phyloP scores from a whole-genome alignment of 768 basidiomycete genomes.

The Lentinula boryana region DNA sequence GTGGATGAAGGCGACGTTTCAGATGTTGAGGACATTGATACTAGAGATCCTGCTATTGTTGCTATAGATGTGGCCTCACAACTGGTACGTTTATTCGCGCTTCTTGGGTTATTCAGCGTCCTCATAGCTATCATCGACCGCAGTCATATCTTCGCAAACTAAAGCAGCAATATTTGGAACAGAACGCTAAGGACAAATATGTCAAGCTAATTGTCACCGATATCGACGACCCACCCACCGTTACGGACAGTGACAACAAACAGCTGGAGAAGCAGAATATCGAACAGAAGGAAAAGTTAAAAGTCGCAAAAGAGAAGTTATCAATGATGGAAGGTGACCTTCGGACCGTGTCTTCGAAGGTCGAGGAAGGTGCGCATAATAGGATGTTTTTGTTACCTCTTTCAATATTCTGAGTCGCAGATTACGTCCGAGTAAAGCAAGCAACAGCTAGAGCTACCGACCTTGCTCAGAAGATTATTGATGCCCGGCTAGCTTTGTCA shows the following conservation, averaged over 20 bases:
- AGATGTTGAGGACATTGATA: constrained; percentile 27
- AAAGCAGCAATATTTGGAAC: constrained; percentile 86
- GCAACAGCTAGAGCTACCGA: constrained; percentile 47
- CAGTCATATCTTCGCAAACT: constrained; percentile 74
- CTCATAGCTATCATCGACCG: constrained; percentile 17
- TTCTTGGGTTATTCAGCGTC: not conserved
- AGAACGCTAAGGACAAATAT: constrained; percentile 88
- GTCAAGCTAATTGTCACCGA: constrained; percentile 83
- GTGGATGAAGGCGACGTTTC: constrained; percentile 29
- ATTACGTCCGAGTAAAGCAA: constrained; percentile 51
- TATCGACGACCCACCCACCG: constrained; percentile 73
- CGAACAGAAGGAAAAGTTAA: constrained; percentile 64
- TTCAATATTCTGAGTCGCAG: constrained; percentile 23
- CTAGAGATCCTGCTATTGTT: constrained; percentile 50
- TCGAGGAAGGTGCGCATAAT: constrained; percentile 52
- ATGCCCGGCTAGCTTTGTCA: constrained; percentile 73
- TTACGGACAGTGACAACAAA: constrained; percentile 77
- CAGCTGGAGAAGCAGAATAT: constrained; percentile 53
- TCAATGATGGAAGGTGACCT: constrained; percentile 60
- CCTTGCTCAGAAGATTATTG: constrained; percentile 73
- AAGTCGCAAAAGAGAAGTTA: constrained; percentile 56
- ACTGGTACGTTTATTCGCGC: constrained; percentile 35
- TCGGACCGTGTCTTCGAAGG: constrained; percentile 53
- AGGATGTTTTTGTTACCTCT: not conserved
- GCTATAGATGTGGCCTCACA: constrained; percentile 55